phyloP scores from a whole-genome alignment of 1,284 basidiomycete genomes.

The Polyporus tsugae region DNA sequence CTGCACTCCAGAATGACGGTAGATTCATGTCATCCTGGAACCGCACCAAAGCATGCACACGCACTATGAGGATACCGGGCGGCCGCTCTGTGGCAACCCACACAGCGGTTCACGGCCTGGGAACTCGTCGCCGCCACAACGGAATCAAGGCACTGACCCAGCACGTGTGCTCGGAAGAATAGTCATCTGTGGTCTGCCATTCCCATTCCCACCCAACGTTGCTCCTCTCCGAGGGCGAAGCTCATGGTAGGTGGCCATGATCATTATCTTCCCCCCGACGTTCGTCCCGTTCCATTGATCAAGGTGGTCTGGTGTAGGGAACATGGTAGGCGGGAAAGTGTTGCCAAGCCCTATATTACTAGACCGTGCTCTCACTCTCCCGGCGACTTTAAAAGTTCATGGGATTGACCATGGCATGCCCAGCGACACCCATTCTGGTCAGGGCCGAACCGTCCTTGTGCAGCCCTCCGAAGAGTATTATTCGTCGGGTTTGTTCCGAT shows the following conservation, averaged over 20 bases:
- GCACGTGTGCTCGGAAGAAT: background rate
- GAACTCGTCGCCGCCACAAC: constrained; percentile 11
- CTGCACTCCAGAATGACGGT: background rate
- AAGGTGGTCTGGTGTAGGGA: too few relatives aligned
- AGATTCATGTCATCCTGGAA: background rate
- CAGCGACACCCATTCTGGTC: too few relatives aligned
- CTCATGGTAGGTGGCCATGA: background rate
- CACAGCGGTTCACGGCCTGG: constrained; percentile 6
- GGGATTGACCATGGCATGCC: too few relatives aligned
- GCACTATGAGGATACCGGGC: background rate
- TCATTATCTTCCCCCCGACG: too few relatives aligned
- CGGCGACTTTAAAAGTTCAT: too few relatives aligned
- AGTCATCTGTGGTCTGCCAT: background rate
- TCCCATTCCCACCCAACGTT: background rate
- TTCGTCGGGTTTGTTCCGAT: too few relatives aligned
- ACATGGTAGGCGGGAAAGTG: too few relatives aligned
- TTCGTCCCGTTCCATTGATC: too few relatives aligned
- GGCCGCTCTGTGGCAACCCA: background rate
- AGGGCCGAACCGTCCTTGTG: too few relatives aligned
- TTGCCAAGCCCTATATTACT: too few relatives aligned
- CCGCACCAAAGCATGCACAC: background rate
- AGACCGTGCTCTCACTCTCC: too few relatives aligned
- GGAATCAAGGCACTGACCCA: constrained; percentile 25
- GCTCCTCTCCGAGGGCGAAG: background rate
- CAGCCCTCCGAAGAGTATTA: too few relatives aligned